Evolutionary conservation across 192 early-diverging fungal genomes (phyloP), one percentile per base, ranked within the genome.

Genomic region (Backusella circina): DNA sequence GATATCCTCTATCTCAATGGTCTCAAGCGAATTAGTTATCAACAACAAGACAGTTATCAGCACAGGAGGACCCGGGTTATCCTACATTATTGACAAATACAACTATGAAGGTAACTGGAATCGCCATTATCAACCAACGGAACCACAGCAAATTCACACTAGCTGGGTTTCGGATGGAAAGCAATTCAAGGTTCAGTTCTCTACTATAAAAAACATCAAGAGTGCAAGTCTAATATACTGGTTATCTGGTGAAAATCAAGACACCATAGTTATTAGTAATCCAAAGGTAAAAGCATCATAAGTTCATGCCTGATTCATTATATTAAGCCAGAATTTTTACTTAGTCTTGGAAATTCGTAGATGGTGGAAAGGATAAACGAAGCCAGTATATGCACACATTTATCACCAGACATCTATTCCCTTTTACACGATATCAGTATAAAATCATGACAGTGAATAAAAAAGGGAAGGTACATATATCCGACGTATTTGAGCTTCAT

Each of bases 81-180:
- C 32, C 10, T 9, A 41, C 31, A 5, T n/a, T 7, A 28, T 39
- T 5, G 75, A 71, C 21, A 44, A 38, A 6, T 66, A 61, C 64
- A 77, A 67, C 30, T 30, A 36, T 28, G 36, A 21, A 5, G 51
- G 51, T n/a, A 38, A 71, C 23, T 78, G 77, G 77, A 78, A 78
- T 23, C 64, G 71, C 2, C 54, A 65, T 1, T 78, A 78, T 64
- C 31, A 54, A 16, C n/a, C 65, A 18, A 50, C 66, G 13, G 65
- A 78, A 38, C 77, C 77, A 10, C 77, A 78, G 39, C 77, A 78
- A 38, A 30, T 78, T 21, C 77, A 78, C 36, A 78, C 67, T 1
- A 69, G 66, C 7, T 66, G 72, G 65, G 26, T 35, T 13, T 69
- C 70, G 3, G 65, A 78, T 5, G 64, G 71, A 31, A 51, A 73